Evolutionary conservation across 805 yeast genomes (phyloP), one percentile per base, ranked within the genome.

Genomic region (Saccharomycopsis lassenensis): DNA sequence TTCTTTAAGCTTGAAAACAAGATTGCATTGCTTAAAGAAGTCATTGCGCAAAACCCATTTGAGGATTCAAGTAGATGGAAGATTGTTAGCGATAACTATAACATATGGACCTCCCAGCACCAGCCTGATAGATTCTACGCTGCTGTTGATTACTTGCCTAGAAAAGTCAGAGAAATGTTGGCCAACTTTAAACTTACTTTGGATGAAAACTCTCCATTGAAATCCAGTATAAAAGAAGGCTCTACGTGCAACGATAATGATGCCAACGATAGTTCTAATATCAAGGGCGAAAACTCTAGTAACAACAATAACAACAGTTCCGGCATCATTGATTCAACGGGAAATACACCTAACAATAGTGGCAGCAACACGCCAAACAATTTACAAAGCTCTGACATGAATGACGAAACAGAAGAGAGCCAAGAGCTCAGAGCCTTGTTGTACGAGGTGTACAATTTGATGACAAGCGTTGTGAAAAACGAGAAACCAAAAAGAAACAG

Each of bases 71-170:
- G 38, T 1, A 33, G 39, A 19, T 43, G 46, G 46, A 39, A 35
- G 22, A 22, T 28, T 12, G 41, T 40, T 19, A 37, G 41, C 23
- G 44, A 43, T 7, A 40, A 40, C 19, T 43, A 43, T 28, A 43
- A 43, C 26, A 36, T 43, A 12, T 43, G 46, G 46, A 43, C 46
- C 7, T 40, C 37, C 10, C 34, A 31, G 11, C 29, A 43, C 28
- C 44, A 43, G 19, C 46, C 44, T 11, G 44, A 43, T 19, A 21
- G 46, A 10, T 43, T 36, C 17, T 43, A 43, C 24, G 46, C 46
- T 8, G 44, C 46, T 8, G 36, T 36, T 5, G 44, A 43, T 32
- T 40, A 43, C 25, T 35, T 40, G 23, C 46, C 46, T 12, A 18
- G 46, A 24, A 43, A 43, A 38, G 44, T 43, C 5, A 22, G 46